A percentile compares a stretch with the other conserved stretches of the same genome.
Conservation (phyloP, 1,284 basidiomycete genomes). For the Ceratobasidium sp. region DNA sequence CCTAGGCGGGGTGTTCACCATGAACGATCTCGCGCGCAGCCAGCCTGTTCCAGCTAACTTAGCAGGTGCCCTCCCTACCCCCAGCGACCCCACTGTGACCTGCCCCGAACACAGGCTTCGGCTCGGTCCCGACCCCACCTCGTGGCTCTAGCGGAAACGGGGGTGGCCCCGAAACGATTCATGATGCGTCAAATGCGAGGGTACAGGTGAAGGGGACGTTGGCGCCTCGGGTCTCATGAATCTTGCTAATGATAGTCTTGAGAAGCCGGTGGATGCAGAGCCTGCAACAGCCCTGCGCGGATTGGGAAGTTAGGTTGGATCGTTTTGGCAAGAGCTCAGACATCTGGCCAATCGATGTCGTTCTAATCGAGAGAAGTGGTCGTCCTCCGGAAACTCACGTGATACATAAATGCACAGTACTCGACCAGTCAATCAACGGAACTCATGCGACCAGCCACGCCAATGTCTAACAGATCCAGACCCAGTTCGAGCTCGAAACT, state of each 20-base stretch:
- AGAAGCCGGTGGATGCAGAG: slow-evolving; percentile 1
- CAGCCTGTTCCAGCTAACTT: slow-evolving; percentile 16
- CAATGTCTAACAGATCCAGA: too few relatives aligned
- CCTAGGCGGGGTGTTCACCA: slow-evolving; percentile 25
- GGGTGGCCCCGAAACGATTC: background rate
- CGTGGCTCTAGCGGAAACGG: slow-evolving; percentile 17
- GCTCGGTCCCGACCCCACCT: slow-evolving; percentile 16
- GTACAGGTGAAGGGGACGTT: background rate
- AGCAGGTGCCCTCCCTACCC: slow-evolving; percentile 1
- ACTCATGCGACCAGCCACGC: too few relatives aligned
- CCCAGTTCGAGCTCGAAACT: too few relatives aligned
- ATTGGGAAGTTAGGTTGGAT: slow-evolving; percentile 19
- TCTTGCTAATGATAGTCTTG: slow-evolving; percentile 37
- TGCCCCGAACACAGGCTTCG: background rate
- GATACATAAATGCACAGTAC: too few relatives aligned
- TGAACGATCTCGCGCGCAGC: slow-evolving; percentile 32
- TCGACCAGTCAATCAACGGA: too few relatives aligned
- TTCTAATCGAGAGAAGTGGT: slow-evolving; percentile 27
- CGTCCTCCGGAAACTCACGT: too few relatives aligned
- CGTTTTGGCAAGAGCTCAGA: background rate
- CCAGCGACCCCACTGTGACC: slow-evolving; percentile 13
- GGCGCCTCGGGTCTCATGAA: slow-evolving; percentile 25
- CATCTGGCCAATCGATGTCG: slow-evolving; percentile 31
- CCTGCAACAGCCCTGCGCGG: slow-evolving; percentile 34
- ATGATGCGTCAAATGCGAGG: slow-evolving; percentile 15